Conservation (phyloP, 1,284 basidiomycete species). For the Leccinum ponderosum region DNA sequence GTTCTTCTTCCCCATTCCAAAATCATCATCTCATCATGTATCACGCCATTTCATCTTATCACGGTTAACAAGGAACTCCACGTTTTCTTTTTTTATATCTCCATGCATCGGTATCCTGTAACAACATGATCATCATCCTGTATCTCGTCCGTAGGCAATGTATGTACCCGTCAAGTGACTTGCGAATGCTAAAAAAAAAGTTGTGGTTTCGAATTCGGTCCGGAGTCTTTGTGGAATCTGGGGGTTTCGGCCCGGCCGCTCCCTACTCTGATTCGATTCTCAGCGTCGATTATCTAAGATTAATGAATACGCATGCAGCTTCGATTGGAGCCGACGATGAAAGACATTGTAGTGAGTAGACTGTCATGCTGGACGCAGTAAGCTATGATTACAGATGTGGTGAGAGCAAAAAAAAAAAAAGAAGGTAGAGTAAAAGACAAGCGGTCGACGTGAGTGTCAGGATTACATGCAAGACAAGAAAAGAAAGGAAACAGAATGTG, state of each 20-base stretch:
- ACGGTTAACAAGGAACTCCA: not conserved
- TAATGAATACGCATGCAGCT: not conserved
- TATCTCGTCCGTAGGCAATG: constrained; percentile 5
- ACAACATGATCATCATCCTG: not conserved
- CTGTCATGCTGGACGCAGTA: not conserved
- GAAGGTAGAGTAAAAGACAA: not conserved
- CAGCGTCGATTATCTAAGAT: not conserved
- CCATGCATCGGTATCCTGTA: not conserved
- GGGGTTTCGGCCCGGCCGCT: not conserved
- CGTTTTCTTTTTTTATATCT: not conserved
- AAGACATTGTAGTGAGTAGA: not conserved
- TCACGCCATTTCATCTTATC: not conserved
- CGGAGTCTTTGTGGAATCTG: not conserved
- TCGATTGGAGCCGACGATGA: not conserved
- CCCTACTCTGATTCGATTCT: not conserved
- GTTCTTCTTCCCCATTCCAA: not conserved
- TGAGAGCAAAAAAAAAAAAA: not conserved
- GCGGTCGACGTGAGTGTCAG: constrained; percentile 2
- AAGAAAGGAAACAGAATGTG: constrained; percentile 4
- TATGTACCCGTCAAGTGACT: not conserved
- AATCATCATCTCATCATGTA: not conserved
- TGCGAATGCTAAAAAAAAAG: not conserved
- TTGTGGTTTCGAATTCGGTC: not conserved
- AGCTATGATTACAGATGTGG: constrained; percentile 6
- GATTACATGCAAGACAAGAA: constrained; percentile 17